phyloP scores from a whole-genome alignment of 2,329 filamentous ascomycete genomes.

The Drechslera avenae region DNA sequence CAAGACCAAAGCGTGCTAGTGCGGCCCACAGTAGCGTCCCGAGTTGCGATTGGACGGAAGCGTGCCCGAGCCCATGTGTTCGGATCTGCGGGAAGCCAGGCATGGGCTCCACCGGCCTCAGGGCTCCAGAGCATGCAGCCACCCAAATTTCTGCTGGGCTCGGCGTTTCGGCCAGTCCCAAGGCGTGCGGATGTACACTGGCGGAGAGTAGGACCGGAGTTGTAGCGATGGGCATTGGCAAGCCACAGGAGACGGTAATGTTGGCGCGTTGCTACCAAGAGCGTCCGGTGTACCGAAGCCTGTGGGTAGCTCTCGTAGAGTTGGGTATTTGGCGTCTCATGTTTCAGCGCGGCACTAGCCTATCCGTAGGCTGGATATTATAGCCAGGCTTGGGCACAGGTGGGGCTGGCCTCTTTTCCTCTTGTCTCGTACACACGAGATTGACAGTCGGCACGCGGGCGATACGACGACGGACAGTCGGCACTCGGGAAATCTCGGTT shows the following conservation, averaged over 20 bases:
- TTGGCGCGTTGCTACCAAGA: conserved; percentile 5
- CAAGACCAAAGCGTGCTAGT: conserved; percentile 3
- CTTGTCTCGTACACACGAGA: conserved; percentile 1
- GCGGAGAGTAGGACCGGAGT: conserved; percentile 8
- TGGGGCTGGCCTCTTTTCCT: conserved; percentile 10
- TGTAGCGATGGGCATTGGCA: conserved; percentile 1
- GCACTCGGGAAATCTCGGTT: conserved; percentile 13
- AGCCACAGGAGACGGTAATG: background rate
- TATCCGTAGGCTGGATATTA: conserved; percentile 3
- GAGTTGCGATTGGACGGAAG: conserved; percentile 12
- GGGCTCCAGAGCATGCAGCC: conserved; percentile 5
- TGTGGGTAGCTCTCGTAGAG: background rate
- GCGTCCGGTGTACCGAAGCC: conserved; percentile 2
- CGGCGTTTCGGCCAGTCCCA: conserved; percentile 8
- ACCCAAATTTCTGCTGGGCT: conserved; percentile 16
- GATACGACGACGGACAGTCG: conserved; percentile 2
- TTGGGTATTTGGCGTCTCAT: conserved; percentile 11
- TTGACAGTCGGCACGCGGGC: background rate
- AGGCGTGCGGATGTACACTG: background rate
- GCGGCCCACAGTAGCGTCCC: background rate
- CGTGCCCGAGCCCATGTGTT: conserved; percentile 12
- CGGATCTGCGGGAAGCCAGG: conserved; percentile 17
- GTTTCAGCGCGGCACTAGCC: conserved; percentile 9
- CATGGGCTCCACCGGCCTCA: conserved; percentile 7
- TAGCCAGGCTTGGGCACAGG: conserved; percentile 7